Base-by-base conservation (phyloP, 805 yeast genomes). In the Wickerhamiella lipophila region DNA sequence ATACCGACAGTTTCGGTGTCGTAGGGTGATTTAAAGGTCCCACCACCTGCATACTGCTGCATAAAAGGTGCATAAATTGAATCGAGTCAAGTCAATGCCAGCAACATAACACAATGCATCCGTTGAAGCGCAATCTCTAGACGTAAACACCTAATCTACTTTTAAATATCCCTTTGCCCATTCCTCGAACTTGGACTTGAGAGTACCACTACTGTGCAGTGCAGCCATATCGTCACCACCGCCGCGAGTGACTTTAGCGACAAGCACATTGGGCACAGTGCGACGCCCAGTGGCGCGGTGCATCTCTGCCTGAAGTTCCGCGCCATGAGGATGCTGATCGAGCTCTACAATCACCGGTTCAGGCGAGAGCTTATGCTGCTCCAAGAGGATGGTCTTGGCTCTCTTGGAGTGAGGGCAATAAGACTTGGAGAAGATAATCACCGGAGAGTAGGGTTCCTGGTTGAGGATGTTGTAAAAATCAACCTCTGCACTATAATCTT, bases 231-330 rank as follows among this genome's bases (percentile, higher is more conserved):
- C 96, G 63, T 86, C 96, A 36, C 77, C 77, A 2, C 98, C 98
- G 35, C 98, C 98, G 55, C 83, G 73, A 43, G 89, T 79, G 22
- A 73, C 63, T 7, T 83, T 81, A 49, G 79, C 81, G 48, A 89
- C 75, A 48, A 85, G 70, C 18, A 92, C 75, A 61, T 92, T 92
- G 22, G 98, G 98, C 12, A 92, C 98, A 0, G 97, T 89, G 25
- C 67, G 67, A 56, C 96, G 77, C 6, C 92, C 94, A 3, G 95
- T 77, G 50, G 73, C 64, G 46, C 72, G 68, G 15, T 72, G 81
- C 47, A 92, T 71, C 63, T 81, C 81, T 15, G 69, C 75, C 65
- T 88, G 96, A 52, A 92, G 71, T 53, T 75, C 81, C 2, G 67
- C 63, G 1, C 96, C 96, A 61, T 85, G 73, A 45, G 73, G 70